A percentile compares a stretch with the other conserved stretches of the same genome.
Evolutionary conservation across 441 rosid species (phyloP).

Genomic region (Populus hybrid): DNA sequence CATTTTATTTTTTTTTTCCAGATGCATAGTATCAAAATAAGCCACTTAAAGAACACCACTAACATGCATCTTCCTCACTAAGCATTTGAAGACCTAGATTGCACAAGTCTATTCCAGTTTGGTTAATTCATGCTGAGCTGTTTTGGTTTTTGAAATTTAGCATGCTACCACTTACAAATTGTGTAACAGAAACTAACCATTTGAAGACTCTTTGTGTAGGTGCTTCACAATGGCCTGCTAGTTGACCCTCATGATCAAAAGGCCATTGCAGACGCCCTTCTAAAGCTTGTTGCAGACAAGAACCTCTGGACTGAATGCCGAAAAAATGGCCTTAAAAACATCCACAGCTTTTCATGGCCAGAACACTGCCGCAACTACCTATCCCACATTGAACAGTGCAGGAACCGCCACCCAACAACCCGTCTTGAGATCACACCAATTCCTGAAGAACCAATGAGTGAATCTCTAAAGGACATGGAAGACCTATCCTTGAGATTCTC

Average conservation of each 20-base stretch:
- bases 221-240: slow-evolving; percentile 62
- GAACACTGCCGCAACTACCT: slow-evolving; percentile 81
- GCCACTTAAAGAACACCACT: background rate
- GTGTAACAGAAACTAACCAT: slow-evolving; percentile 11
- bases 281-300: slow-evolving; percentile 64
- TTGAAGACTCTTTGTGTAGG: slow-evolving; percentile 29
- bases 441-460: slow-evolving; percentile 88
- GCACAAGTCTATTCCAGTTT: slow-evolving; percentile 3
- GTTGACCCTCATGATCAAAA: slow-evolving; percentile 66
- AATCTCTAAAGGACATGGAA: slow-evolving; percentile 73
- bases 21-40: background rate
- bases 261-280: slow-evolving; percentile 60
- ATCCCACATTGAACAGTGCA: slow-evolving; percentile 74
- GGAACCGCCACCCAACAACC: slow-evolving; percentile 70
- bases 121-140: background rate
- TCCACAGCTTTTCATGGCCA: slow-evolving; percentile 66
- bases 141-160: background rate
- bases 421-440: slow-evolving; percentile 58
- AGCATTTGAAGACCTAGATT: background rate
- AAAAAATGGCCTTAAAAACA: slow-evolving; percentile 57
- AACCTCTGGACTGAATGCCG: slow-evolving; percentile 59
- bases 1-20: background rate
- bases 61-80: background rate
- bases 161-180: background rate
- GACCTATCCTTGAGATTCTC: slow-evolving; percentile 83